Evolutionary conservation across 164 flowering plant species (phyloP).

Genomic region (Umbilicus rupestris): DNA sequence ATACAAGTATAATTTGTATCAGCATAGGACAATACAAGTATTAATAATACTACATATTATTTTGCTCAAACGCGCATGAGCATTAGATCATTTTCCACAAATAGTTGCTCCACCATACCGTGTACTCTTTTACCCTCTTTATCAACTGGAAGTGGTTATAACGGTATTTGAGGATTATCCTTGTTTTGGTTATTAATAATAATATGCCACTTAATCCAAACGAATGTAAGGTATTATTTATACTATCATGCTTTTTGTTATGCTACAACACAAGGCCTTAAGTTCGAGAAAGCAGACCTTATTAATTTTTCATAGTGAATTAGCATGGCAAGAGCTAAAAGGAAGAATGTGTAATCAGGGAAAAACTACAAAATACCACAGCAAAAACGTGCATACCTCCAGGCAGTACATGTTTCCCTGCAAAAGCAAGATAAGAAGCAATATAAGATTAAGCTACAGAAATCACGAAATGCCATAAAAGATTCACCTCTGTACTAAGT

Average conservation of each 20-base stretch:
- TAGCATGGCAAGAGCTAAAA: background rate
- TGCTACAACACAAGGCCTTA: background rate
- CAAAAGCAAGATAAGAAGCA: constrained; percentile 20
- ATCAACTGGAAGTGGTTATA: too few species aligned
- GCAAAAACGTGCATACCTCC: constrained; percentile 47
- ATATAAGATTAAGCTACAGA: constrained; percentile 7
- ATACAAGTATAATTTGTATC: background rate
- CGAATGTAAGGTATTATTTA: background rate
- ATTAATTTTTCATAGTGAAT: background rate
- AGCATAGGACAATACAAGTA: too few species aligned
- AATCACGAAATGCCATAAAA: background rate
- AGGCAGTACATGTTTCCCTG: constrained; percentile 72
- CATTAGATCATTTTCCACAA: too few species aligned
- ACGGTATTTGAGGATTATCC: too few species aligned
- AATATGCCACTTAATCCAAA: background rate
- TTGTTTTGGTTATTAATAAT: too few species aligned
- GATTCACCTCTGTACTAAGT: background rate
- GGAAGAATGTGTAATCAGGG: background rate
- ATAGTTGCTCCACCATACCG: too few species aligned
- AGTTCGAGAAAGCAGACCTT: background rate
- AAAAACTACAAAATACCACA: background rate
- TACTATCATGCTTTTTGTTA: background rate
- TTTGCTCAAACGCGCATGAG: too few species aligned
- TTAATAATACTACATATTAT: too few species aligned
- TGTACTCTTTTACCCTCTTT: too few species aligned